A percentile compares a stretch with the other conserved stretches of the same genome.
Evolutionary conservation across 2,329 filamentous ascomycete genomes (phyloP).

Genomic region (Sodiomyces alkalinus): DNA sequence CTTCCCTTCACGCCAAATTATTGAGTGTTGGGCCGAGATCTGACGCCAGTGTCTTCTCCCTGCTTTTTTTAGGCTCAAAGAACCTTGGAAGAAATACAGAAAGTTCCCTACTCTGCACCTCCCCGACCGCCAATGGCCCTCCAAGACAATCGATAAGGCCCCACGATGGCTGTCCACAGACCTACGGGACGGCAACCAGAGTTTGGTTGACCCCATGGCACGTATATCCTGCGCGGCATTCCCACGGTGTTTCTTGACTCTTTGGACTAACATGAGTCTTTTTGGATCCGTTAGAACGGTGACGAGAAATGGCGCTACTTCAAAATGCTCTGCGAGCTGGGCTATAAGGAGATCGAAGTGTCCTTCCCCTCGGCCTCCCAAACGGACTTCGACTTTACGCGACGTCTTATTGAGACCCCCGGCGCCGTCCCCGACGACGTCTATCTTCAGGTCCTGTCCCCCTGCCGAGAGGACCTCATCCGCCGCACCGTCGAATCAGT

Average conservation of each 20-base stretch:
- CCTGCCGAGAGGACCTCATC: slow-evolving; percentile 86
- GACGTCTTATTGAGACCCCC: slow-evolving; percentile 71
- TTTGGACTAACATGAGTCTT: slow-evolving; percentile 3
- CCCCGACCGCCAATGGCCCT: slow-evolving; percentile 68
- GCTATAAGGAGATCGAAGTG: slow-evolving; percentile 96
- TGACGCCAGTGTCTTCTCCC: neutral
- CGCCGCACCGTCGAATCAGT: slow-evolving; percentile 77
- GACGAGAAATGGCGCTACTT: slow-evolving; percentile 95
- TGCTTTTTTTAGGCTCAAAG: slow-evolving; percentile 5
- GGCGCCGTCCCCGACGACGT: slow-evolving; percentile 78
- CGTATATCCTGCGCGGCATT: slow-evolving; percentile 12
- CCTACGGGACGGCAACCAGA: slow-evolving; percentile 87
- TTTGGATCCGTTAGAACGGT: slow-evolving; percentile 51
- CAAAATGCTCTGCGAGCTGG: slow-evolving; percentile 79
- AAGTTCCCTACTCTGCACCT: slow-evolving; percentile 37
- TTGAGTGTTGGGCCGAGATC: no score
- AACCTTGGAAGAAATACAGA: slow-evolving; percentile 10
- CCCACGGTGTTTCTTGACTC: neutral
- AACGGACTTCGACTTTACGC: slow-evolving; percentile 91
- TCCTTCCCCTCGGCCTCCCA: slow-evolving; percentile 91
- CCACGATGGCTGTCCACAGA: slow-evolving; percentile 65
- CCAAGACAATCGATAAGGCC: slow-evolving; percentile 66
- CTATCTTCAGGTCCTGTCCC: slow-evolving; percentile 80
- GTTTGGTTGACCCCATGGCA: slow-evolving; percentile 84
- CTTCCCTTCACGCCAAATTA: neutral